Percentiles rank a stretch among this genome's conserved stretches.
Conservation (phyloP, 257 asterid species). For the Ophiorrhiza pumila region DNA sequence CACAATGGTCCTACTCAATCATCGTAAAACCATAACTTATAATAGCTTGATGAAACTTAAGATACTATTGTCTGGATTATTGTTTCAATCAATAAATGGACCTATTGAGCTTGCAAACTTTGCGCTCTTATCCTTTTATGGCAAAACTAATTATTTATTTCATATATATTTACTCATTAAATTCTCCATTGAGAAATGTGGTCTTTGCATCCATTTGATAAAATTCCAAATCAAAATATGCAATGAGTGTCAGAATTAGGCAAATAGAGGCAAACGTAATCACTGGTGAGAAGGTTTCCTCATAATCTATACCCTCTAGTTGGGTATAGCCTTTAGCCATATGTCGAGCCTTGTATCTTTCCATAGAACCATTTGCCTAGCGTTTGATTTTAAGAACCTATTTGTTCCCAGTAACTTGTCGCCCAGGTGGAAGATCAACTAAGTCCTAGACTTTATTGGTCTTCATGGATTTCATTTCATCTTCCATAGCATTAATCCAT, state of each 20-base stretch:
- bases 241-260: too few species aligned
- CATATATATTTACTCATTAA: neutral
- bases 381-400: too few species aligned
- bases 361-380: too few species aligned
- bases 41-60: neutral
- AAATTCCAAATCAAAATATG: too few species aligned
- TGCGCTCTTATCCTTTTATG: neutral
- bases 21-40: neutral
- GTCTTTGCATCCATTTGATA: neutral
- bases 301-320: too few species aligned
- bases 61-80: neutral
- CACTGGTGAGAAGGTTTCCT: too few species aligned
- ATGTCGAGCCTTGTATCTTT: too few species aligned
- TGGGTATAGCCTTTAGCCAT: too few species aligned
- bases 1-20: too few species aligned
- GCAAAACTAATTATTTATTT: neutral
- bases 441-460: neutral
- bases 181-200: neutral
- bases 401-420: too few species aligned
- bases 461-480: neutral
- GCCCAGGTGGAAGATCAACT: neutral
- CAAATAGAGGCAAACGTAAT: too few species aligned
- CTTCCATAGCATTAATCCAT: neutral
- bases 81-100: neutral
- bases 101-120: neutral